These are phyloP conservation scores for Ilyonectria destructans DNA, from an alignment of 2,329 filamentous ascomycete genomes.

Conservation along the genomic window DNA sequence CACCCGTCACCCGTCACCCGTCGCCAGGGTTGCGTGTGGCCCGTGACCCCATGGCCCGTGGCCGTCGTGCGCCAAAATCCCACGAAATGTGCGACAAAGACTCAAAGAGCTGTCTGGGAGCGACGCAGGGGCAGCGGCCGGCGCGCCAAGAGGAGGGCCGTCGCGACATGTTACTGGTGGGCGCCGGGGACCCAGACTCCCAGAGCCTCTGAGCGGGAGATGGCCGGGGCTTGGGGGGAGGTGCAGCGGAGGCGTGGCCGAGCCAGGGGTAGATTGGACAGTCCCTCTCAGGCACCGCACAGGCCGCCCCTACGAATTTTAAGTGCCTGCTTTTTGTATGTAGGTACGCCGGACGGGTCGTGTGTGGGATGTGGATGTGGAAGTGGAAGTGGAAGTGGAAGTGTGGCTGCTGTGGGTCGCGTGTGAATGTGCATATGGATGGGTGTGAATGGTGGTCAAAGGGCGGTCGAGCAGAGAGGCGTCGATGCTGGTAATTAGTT, in stretches of 20 bases:
- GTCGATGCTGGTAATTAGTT: not conserved
- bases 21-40: conserved; percentile 16
- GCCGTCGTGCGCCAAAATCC: conserved; percentile 6
- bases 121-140: conserved; percentile 33
- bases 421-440: not conserved
- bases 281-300: conserved; percentile 38
- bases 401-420: not conserved
- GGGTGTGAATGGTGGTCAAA: not conserved
- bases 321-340: conserved; percentile 43
- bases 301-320: conserved; percentile 41
- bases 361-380: conserved; percentile 21
- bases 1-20: not conserved
- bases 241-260: conserved; percentile 35
- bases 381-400: not conserved
- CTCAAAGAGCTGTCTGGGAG: conserved; percentile 32
- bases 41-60: conserved; percentile 9
- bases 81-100: conserved; percentile 10
- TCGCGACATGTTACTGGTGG: conserved; percentile 36
- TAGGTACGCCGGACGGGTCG: conserved; percentile 11
- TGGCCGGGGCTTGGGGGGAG: conserved; percentile 33
- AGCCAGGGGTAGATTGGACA: conserved; percentile 45
- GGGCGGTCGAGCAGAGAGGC: not conserved
- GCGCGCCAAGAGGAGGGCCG: conserved; percentile 35
- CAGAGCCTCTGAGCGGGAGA: conserved; percentile 25
- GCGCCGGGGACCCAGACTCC: conserved; percentile 27